Percentiles rank a stretch among this genome's conserved stretches.
Evolutionary conservation across 2,329 filamentous ascomycete species (phyloP).

Genomic region (Alternaria incomplexa): DNA sequence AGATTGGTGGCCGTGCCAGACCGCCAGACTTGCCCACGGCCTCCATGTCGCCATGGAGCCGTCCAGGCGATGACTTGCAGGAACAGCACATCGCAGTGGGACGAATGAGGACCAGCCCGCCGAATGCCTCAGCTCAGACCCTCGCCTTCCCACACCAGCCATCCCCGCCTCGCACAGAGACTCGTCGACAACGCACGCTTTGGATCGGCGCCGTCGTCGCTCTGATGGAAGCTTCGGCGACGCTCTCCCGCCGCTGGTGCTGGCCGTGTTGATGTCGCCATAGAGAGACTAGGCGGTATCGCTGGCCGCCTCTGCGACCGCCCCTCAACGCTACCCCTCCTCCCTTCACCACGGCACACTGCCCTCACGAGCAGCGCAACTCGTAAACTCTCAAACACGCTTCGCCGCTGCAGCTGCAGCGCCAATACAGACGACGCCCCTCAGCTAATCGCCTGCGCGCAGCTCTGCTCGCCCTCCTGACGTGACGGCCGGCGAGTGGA

Average conservation of each 20-base stretch:
- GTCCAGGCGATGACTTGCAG: constrained; percentile 30
- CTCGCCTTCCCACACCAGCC: constrained; percentile 13
- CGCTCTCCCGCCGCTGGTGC: not conserved
- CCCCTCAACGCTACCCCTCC: constrained; percentile 5
- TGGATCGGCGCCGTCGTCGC: constrained; percentile 11
- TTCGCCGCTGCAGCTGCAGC: constrained; percentile 11
- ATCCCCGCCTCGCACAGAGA: constrained; percentile 21
- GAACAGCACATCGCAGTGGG: constrained; percentile 23
- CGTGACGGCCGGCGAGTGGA: constrained; percentile 32
- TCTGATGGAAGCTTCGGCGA: constrained; percentile 6
- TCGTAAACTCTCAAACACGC: constrained; percentile 11
- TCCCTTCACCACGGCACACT: constrained; percentile 3
- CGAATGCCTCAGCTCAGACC: constrained; percentile 26
- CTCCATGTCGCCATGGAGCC: not conserved
- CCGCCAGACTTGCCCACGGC: constrained; percentile 13
- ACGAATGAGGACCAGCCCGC: constrained; percentile 23
- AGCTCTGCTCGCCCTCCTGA: constrained; percentile 20
- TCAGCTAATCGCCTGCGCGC: constrained; percentile 25
- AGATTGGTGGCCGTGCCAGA: constrained; percentile 18
- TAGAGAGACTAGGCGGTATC: constrained; percentile 3
- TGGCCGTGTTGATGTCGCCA: not conserved
- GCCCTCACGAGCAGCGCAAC: not conserved
- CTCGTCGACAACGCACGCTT: constrained; percentile 25
- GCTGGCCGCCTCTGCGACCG: constrained; percentile 30
- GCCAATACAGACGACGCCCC: not conserved